Evolutionary conservation across 192 early-diverging fungal genomes (phyloP).

Genomic region (Coemansia sp.): DNA sequence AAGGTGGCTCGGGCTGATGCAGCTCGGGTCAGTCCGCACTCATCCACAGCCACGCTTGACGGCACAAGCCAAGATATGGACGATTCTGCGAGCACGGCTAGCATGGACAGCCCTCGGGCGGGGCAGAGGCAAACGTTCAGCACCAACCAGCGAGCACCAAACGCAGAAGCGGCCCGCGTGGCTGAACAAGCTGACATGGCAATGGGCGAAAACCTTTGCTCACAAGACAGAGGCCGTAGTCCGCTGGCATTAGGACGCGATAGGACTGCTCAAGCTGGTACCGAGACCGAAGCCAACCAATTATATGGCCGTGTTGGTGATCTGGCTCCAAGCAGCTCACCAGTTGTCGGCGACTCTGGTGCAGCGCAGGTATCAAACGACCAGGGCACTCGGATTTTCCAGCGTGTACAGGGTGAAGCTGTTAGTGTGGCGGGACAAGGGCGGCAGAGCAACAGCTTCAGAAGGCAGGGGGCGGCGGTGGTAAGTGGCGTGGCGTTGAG

Average conservation of each 20-base stretch:
- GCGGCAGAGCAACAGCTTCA: background rate
- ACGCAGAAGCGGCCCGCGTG: background rate
- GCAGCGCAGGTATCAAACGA: background rate
- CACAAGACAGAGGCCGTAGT: background rate
- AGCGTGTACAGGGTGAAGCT: background rate
- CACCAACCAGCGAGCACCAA: conserved; percentile 5
- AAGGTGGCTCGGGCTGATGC: conserved; percentile 4
- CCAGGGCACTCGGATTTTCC: background rate
- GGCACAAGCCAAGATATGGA: conserved; percentile 30
- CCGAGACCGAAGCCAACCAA: background rate
- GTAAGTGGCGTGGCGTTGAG: conserved; percentile 15
- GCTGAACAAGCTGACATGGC: background rate
- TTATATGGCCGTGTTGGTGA: background rate
- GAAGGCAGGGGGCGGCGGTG: background rate
- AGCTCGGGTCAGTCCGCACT: conserved; percentile 31
- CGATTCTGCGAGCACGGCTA: conserved; percentile 46
- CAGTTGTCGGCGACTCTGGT: background rate
- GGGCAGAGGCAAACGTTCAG: conserved; percentile 4
- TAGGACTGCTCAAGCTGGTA: background rate
- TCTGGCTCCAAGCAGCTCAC: background rate
- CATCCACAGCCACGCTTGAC: conserved; percentile 52
- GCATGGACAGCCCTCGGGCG: conserved; percentile 38
- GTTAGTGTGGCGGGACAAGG: background rate
- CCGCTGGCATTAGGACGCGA: background rate
- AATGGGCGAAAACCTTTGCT: background rate